Base-by-base conservation (phyloP, 2,329 filamentous ascomycete species). In the Colletotrichum siamense region DNA sequence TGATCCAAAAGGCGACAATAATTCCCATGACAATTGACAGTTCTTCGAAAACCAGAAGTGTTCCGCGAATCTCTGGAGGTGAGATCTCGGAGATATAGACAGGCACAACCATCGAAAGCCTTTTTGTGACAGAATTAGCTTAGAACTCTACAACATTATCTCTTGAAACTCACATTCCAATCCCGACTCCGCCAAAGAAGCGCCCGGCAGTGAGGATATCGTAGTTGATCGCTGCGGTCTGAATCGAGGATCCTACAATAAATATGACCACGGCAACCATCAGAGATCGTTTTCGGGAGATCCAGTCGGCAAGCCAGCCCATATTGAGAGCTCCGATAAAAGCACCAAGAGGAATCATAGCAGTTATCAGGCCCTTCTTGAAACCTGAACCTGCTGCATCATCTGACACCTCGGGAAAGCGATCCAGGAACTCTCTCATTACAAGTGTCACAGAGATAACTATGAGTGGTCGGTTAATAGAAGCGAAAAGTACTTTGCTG, bases 1-100 rank as follows among this genome's bases (percentile, higher is more conserved):
- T 89, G 36, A 89, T 89, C 87, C 88, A 91, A 78, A 87, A 91
- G 3, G 89, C 86, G 28, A 90, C 82, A 6, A 90, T 86, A 71
- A 87, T 87, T 5, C 88, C 91, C 64, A 87, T 87, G 61, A 90
- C 88, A 69, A 91, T 83, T 5, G 85, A 88, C 78, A 90, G 86
- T 3, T 84, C 82, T 79, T 89, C 89, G 81, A 90, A 88, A 79
- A 90, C 82, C 6, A 90, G 84, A 12, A 87, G 79, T 4, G 84
- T 80, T 15, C 63, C 63, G 6, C 63, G 63, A 12, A 65, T 24
- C 5, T 26, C 34, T 1, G 63, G 63, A 12, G 63, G 63, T 8
- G 36, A 16, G 15, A 65, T 49, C 10, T 65, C 63, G n/a, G 63
- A 65, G 1, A 65, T 65, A 32, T 49, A 65, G 16, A 65, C 13